Evolutionary conservation across 2,329 filamentous ascomycete species (phyloP).

Genomic region (Massarina eburnea): DNA sequence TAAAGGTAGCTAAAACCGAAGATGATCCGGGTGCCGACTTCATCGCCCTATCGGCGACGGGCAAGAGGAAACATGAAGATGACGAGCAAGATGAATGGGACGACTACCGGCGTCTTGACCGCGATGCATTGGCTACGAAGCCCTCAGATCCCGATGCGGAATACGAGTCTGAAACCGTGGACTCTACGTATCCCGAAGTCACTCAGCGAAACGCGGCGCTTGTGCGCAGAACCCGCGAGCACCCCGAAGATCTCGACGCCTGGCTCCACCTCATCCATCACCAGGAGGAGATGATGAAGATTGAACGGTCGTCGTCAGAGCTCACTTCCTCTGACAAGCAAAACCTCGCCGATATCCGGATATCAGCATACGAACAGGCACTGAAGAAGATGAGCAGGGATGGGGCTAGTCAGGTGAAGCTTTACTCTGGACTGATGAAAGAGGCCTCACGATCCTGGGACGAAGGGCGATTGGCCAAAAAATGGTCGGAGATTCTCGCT

Average conservation of each 20-base stretch:
- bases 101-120: slow-evolving; percentile 45
- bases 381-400: slow-evolving; percentile 57
- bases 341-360: slow-evolving; percentile 75
- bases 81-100: slow-evolving; percentile 17
- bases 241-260: slow-evolving; percentile 66
- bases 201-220: slow-evolving; percentile 63
- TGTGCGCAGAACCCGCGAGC: slow-evolving; percentile 62
- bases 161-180: slow-evolving; percentile 28
- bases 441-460: slow-evolving; percentile 79
- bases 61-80: slow-evolving; percentile 24
- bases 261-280: slow-evolving; percentile 82
- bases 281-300: slow-evolving; percentile 68
- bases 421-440: slow-evolving; percentile 70
- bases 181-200: slow-evolving; percentile 24
- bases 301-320: slow-evolving; percentile 48
- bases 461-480: slow-evolving; percentile 58
- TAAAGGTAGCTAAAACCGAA: slow-evolving; percentile 12
- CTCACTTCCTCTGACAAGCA: slow-evolving; percentile 62
- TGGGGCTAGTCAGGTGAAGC: slow-evolving; percentile 54
- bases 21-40: slow-evolving; percentile 27
- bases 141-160: slow-evolving; percentile 42
- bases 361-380: slow-evolving; percentile 79
- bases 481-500: slow-evolving; percentile 66
- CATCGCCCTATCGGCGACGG: slow-evolving; percentile 24
- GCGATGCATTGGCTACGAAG: slow-evolving; percentile 9